Conservation (phyloP, 164 flowering plant species). For the Berberis thunbergii region DNA sequence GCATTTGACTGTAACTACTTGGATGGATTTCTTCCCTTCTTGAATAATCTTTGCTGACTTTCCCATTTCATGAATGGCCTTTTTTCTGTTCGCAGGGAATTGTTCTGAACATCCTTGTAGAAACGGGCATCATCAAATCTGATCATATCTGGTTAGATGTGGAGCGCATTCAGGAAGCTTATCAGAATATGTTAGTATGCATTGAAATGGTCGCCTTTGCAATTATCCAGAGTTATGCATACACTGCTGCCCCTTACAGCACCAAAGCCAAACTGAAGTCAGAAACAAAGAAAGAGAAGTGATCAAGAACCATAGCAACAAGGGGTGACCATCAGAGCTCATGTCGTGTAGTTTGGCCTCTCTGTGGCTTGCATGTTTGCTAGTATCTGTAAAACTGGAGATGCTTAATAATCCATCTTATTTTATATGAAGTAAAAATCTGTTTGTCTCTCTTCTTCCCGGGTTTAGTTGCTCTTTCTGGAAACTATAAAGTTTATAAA, state of each 20-base stretch:
- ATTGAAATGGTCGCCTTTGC: conserved; percentile 81
- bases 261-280: conserved; percentile 27
- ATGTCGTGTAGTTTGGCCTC: neutral
- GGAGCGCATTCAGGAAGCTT: conserved; percentile 62
- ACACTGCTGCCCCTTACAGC: conserved; percentile 55
- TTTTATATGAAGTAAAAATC: no score
- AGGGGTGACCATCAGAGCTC: neutral
- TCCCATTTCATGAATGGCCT: neutral
- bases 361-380: neutral
- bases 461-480: no score
- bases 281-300: conserved; percentile 38
- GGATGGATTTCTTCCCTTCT: neutral
- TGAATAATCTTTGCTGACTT: neutral
- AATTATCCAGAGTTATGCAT: conserved; percentile 75
- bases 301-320: neutral
- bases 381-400: neutral
- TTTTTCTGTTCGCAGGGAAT: conserved; percentile 41
- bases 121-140: conserved; percentile 47
- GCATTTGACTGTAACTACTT: neutral
- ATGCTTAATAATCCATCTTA: no score
- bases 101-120: conserved; percentile 48
- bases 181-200: conserved; percentile 63
- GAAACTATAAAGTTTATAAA: no score
- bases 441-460: no score
- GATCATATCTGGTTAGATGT: conserved; percentile 78